phyloP scores from a whole-genome alignment of 2,329 filamentous ascomycete species.

The Massarina eburnea region DNA sequence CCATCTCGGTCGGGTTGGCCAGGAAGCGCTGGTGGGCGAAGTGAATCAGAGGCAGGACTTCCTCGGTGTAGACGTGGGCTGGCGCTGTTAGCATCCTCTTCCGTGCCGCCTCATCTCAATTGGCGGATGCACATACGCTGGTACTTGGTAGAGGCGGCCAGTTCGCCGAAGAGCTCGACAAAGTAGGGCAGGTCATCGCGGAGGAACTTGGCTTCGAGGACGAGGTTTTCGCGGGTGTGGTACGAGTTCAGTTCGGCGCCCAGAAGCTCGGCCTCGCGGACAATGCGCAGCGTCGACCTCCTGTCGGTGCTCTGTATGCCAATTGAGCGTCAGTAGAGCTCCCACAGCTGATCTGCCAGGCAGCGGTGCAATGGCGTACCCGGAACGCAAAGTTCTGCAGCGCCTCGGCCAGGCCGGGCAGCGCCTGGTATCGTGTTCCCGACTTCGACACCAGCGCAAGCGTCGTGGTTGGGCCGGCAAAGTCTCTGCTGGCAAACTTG shows the following conservation, averaged over 20 bases:
- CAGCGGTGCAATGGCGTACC: conserved; percentile 54
- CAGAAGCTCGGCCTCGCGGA: conserved; percentile 91
- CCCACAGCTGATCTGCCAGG: conserved; percentile 2
- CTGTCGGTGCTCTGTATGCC: conserved; percentile 74
- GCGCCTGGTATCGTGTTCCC: conserved; percentile 87
- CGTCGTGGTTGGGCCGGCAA: conserved; percentile 84
- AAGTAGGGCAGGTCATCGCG: conserved; percentile 97
- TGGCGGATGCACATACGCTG: conserved; percentile 52
- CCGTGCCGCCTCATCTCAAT: conserved; percentile 8
- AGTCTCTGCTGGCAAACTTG: conserved; percentile 90
- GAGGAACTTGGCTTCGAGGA: conserved; percentile 93
- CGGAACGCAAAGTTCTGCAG: conserved; percentile 97
- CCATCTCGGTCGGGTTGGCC: conserved; percentile 65
- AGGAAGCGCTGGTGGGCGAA: conserved; percentile 74
- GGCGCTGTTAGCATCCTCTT: conserved; percentile 12
- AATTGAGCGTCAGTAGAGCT: conserved; percentile 34
- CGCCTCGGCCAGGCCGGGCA: conserved; percentile 85
- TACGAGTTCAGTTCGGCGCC: conserved; percentile 85
- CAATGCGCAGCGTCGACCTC: conserved; percentile 88
- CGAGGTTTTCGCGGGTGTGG: conserved; percentile 90
- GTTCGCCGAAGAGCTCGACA: conserved; percentile 90
- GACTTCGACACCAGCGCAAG: conserved; percentile 92
- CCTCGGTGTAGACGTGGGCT: conserved; percentile 91
- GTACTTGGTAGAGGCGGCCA: conserved; percentile 85
- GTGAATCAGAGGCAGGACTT: conserved; percentile 76